Evolutionary conservation across 2,329 filamentous ascomycete genomes (phyloP), one percentile per base, ranked within the genome.

Genomic region (Pseudogymnoascus sp.): DNA sequence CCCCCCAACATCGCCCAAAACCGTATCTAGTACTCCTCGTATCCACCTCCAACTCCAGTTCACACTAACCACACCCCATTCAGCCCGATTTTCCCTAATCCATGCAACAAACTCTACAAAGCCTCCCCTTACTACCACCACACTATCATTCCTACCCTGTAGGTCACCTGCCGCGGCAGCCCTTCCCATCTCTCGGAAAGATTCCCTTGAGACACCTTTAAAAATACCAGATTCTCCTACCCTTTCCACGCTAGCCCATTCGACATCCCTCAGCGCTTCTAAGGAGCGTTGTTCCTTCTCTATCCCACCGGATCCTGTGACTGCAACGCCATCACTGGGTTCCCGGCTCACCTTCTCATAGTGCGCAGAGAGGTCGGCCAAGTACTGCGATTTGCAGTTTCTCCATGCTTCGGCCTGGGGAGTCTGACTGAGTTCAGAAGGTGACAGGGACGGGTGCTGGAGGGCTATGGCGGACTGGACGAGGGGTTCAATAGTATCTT

Each of bases 221-320:
- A 72, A 72, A 2, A 73, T 64, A 7, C 67, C 65, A 11, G 66
- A 68, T 12, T 39, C 35, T 28, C 67, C 67, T 7, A 73, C 64
- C 1, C 69, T 64, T 3, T 62, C 58, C 35, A 73, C 68, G 23
- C 69, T 72, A 22, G 60, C 60, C 6, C 58, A 7, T 52, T 73
- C 71, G n/a, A 72, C 58, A 11, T 61, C 60, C 35, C 58, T 62
- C 7, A 71, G 52, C 42, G 65, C 62, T 19, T 67, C 59, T 1
- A 67, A 60, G 42, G 62, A 70, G 1, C 45, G 30, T 11, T 71
- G 61, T 60, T 70, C 69, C 6, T 67, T 45, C 14, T 61, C 33
- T 1, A 69, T 28, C 6, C 4, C 16, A 12, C 5, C 1, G n/a
- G 3, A 28, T n/a, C 49, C 49, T 8, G 28, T 55, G 16, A 33